A percentile compares a stretch with the other conserved stretches of the same genome.
Evolutionary conservation across 371 early-diverging fungal genomes (phyloP).

Genomic region (Spraguea lophii): DNA sequence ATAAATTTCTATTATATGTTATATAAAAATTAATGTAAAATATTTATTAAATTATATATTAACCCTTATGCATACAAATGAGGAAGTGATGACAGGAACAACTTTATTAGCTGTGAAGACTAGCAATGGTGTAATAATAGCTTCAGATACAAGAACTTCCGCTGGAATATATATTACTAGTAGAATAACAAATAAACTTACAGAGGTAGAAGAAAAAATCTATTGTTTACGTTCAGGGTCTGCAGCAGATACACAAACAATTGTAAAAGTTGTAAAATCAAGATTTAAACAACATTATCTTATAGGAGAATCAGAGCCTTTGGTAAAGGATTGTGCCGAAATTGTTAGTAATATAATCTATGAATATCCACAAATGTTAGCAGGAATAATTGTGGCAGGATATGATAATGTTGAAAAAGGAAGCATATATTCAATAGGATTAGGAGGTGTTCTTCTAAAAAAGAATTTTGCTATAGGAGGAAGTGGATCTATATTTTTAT

Average conservation of each 20-base stretch:
- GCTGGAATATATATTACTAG: conserved; percentile 73
- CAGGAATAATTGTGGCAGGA: conserved; percentile 95
- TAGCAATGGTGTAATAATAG: conserved; percentile 79
- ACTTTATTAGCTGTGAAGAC: conserved; percentile 93
- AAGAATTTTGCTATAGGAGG: conserved; percentile 82
- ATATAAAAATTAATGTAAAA: too few species aligned
- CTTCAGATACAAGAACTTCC: conserved; percentile 89
- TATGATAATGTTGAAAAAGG: conserved; percentile 69
- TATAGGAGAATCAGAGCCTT: conserved; percentile 57
- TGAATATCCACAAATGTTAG: conserved; percentile 61
- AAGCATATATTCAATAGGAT: conserved; percentile 57
- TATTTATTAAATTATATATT: too few species aligned
- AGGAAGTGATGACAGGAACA: conserved; percentile 50
- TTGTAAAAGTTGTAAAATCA: conserved; percentile 77
- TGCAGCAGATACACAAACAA: conserved; percentile 94
- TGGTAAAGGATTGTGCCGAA: conserved; percentile 68
- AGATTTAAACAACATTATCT: conserved; percentile 50
- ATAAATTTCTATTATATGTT: too few species aligned
- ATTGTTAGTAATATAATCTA: conserved; percentile 80
- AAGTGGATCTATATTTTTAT: conserved; percentile 85
- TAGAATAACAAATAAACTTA: conserved; percentile 87
- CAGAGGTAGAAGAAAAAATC: conserved; percentile 72
- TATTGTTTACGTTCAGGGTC: conserved; percentile 90
- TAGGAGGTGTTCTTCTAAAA: conserved; percentile 77
- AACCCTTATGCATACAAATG: too few species aligned